Evolutionary conservation across 441 rosid genomes (phyloP).

Genomic region (Macaranga tanarius): DNA sequence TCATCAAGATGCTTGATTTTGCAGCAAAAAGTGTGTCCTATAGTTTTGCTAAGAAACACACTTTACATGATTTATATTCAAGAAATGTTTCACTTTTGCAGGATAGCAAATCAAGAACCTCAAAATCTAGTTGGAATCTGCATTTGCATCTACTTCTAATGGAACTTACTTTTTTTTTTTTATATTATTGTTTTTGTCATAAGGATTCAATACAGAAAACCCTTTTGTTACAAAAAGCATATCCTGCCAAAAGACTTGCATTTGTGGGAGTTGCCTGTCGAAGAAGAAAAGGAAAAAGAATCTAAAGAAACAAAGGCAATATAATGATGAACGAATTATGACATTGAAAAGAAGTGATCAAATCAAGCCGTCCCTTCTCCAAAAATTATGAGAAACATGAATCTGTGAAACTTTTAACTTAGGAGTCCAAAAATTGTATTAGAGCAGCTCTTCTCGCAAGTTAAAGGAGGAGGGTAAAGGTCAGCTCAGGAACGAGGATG

Average conservation of each 20-base stretch:
- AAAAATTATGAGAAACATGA: slow-evolving; percentile 18
- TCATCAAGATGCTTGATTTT: too few relatives aligned
- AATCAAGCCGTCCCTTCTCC: slow-evolving; percentile 12
- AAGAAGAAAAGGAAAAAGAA: background rate
- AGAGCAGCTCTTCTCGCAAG: slow-evolving; percentile 22
- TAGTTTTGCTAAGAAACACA: too few relatives aligned
- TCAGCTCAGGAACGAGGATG: slow-evolving; percentile 24
- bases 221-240: background rate
- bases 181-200: too few relatives aligned
- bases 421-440: slow-evolving; percentile 17
- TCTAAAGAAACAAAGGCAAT: background rate
- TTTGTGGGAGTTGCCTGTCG: background rate
- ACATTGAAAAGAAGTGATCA: background rate
- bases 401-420: slow-evolving; percentile 19
- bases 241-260: slow-evolving; percentile 15
- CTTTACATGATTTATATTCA: too few relatives aligned
- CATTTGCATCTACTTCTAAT: slow-evolving; percentile 1
- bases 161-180: too few relatives aligned
- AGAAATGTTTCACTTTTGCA: too few relatives aligned
- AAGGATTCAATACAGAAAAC: slow-evolving; percentile 15
- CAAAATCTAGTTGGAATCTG: background rate
- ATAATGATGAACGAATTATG: slow-evolving; percentile 7
- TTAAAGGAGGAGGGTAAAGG: slow-evolving; percentile 23
- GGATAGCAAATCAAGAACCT: background rate
- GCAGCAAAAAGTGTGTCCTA: too few relatives aligned